Evolutionary conservation across 495 filamentous ascomycete species (phyloP).

Genomic region (Xylaria nigripes): DNA sequence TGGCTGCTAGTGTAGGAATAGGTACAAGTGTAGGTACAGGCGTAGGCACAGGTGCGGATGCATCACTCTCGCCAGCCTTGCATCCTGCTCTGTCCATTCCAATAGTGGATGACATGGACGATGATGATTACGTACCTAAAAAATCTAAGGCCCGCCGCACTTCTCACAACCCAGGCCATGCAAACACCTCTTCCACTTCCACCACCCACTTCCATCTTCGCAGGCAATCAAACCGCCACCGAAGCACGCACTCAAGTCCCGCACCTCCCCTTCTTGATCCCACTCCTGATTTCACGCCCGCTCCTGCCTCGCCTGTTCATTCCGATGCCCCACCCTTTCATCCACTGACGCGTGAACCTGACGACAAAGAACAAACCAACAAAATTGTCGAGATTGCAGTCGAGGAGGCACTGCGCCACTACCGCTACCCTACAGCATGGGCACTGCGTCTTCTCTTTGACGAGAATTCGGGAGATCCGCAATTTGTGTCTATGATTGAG

Average conservation of each 20-base stretch:
- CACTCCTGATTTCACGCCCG: slow-evolving; percentile 3
- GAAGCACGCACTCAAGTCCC: slow-evolving; percentile 17
- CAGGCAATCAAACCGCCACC: slow-evolving; percentile 19
- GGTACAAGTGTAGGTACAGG: not conserved
- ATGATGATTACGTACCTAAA: slow-evolving; percentile 23
- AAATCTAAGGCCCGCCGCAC: slow-evolving; percentile 18
- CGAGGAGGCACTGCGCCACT: slow-evolving; percentile 39
- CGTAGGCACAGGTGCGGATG: not conserved
- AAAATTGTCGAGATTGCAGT: slow-evolving; percentile 37
- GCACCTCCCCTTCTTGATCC: slow-evolving; percentile 4
- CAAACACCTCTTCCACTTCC: slow-evolving; percentile 2
- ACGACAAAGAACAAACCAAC: slow-evolving; percentile 27
- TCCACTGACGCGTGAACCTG: slow-evolving; percentile 16
- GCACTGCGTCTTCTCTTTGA: slow-evolving; percentile 47
- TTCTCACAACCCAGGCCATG: not conserved
- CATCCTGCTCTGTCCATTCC: slow-evolving; percentile 12
- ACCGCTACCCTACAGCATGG: slow-evolving; percentile 47
- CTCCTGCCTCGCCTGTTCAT: slow-evolving; percentile 9
- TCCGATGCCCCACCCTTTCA: slow-evolving; percentile 8
- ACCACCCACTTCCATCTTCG: slow-evolving; percentile 7
- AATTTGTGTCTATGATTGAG: slow-evolving; percentile 40
- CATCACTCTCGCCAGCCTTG: slow-evolving; percentile 16
- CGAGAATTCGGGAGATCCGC: slow-evolving; percentile 33
- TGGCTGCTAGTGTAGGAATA: not conserved
- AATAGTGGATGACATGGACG: slow-evolving; percentile 9